Conservation (phyloP, 768 basidiomycete genomes). For the Leucosporidium creatinivorum region DNA sequence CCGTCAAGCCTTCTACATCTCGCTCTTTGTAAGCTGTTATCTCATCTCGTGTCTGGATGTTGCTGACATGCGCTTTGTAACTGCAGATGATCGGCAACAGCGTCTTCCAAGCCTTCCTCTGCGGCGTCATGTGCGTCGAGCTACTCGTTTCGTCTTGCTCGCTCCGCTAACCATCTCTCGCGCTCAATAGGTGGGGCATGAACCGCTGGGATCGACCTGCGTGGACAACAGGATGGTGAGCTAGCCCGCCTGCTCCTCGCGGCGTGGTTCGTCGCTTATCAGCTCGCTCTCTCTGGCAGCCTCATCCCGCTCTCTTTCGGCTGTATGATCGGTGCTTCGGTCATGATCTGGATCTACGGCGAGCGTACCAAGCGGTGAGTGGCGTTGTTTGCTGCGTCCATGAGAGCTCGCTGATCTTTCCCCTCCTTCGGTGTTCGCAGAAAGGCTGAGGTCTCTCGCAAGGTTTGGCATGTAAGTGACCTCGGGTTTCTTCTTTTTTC, state of each 20-base stretch:
- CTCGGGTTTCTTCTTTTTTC: neutral
- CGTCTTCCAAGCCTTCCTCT: constrained; percentile 57
- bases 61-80: neutral
- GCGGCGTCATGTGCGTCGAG: constrained; percentile 1
- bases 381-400: too few species aligned
- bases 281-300: neutral
- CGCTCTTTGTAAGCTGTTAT: constrained; percentile 66
- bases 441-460: constrained; percentile 53
- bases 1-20: constrained; percentile 58
- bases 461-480: constrained; percentile 36
- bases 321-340: constrained; percentile 64
- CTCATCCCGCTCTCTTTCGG: constrained; percentile 68
- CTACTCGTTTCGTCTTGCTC: neutral
- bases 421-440: neutral
- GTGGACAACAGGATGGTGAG: constrained; percentile 44
- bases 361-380: constrained; percentile 56
- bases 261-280: too few species aligned
- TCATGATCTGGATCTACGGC: constrained; percentile 68
- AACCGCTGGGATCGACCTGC: constrained; percentile 51
- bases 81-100: constrained; percentile 62
- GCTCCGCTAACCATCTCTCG: neutral
- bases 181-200: constrained; percentile 54
- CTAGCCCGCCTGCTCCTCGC: constrained; percentile 20
- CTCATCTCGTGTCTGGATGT: constrained; percentile 49
- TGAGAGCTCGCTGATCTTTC: neutral